Conservation (phyloP, 2,329 filamentous ascomycete species). For the Aplosporella prunicola region DNA sequence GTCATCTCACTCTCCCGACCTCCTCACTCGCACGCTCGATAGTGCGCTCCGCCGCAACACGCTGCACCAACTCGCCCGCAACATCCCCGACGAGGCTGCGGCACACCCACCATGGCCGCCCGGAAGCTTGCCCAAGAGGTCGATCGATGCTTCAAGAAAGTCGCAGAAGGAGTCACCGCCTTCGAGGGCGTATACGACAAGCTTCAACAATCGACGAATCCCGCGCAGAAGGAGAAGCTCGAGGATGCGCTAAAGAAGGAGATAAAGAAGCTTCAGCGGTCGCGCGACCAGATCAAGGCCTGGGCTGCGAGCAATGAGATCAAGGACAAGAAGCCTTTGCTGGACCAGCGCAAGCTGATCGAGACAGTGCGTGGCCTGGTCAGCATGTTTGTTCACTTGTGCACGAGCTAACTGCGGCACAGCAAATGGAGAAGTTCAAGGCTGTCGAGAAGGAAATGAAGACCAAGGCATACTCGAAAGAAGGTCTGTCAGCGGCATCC, state of each 20-base stretch:
- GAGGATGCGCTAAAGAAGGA: conserved; percentile 98
- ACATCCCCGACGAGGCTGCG: conserved; percentile 24
- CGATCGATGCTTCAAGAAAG: conserved; percentile 99
- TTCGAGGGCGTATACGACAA: conserved; percentile 98
- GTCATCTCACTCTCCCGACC: neutral
- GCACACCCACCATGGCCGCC: conserved; percentile 63
- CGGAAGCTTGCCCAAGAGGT: conserved; percentile 97
- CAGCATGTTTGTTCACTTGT: conserved; percentile 13
- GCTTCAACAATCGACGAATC: conserved; percentile 85
- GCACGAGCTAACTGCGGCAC: conserved; percentile 28
- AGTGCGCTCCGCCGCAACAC: neutral
- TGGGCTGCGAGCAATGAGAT: conserved; percentile 98
- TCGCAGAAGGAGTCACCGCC: conserved; percentile 79
- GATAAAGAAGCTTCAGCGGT: conserved; percentile 98
- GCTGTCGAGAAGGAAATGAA: conserved; percentile 99
- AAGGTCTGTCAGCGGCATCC: conserved; percentile 81
- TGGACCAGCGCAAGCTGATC: conserved; percentile 92
- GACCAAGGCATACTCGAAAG: conserved; percentile 98
- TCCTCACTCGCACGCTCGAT: neutral
- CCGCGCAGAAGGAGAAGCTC: conserved; percentile 93
- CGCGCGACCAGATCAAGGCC: conserved; percentile 98
- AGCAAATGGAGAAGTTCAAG: conserved; percentile 99
- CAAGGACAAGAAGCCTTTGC: conserved; percentile 94
- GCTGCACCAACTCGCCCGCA: conserved; percentile 7
- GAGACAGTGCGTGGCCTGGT: conserved; percentile 69